Base-by-base conservation (phyloP, 169 alveolate genomes). In the Cryptosporidium canis region DNA sequence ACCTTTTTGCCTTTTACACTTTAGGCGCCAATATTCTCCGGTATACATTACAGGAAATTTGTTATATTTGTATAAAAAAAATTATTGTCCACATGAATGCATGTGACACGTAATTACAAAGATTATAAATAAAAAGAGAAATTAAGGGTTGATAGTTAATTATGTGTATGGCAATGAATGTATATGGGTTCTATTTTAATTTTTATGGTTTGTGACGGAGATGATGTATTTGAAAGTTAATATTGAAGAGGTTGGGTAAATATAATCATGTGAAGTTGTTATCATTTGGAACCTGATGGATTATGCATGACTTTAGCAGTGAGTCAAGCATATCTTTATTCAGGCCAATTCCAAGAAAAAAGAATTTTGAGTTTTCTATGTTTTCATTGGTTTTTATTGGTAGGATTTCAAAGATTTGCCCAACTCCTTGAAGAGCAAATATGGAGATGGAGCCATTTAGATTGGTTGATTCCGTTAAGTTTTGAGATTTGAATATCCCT, bases 371-470 rank as follows among this genome's bases (percentile, higher is more conserved):
- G 18, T 14, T 45, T 43, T 58, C 35, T 12, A 56, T 1, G 16
- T 37, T 16, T 39, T 68, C 83, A 18, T 14, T 43, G 21, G 29
- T 29, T 16, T 90, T 90, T 14, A 85, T 64, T 37, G 83, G 91
- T 24, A 45, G 53, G 16, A 92, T 85, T 77, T 92, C 95, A 83
- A 87, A 92, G 21, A 92, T 31, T 66, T 71, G 82, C 35, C 95
- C 95, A 18, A 92, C 94, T 0, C 95, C 94, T 82, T 92, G 95
- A 39, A 92, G 58, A 37, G 91, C 91, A 55, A 43, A 84, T 45
- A 68, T 51, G 29, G 18, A 2, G 1, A 14, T 51, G 63, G 63
- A 51, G n/a, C 37, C n/a, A 12, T 5, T 58, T 1, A 0, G 8
- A 31, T 43, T 14, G 3, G 67, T n/a, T 16, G 71, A 37, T 12